phyloP scores from a whole-genome alignment of 2,329 filamentous ascomycete species.

The Aspergillus pseudoterreus region DNA sequence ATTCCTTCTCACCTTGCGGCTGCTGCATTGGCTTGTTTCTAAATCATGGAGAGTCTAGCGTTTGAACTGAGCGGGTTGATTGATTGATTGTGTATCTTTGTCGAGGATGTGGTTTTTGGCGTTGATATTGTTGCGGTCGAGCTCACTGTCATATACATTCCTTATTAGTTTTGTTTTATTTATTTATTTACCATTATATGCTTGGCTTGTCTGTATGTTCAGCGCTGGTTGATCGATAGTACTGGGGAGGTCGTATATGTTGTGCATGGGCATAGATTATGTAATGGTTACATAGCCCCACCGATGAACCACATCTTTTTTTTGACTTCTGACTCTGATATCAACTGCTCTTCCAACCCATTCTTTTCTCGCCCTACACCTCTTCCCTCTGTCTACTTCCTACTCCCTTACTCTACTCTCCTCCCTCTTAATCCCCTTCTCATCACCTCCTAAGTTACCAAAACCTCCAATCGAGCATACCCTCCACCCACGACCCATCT shows the following conservation, averaged over 20 bases:
- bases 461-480: neutral
- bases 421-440: neutral
- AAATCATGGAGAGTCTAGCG: conserved; percentile 28
- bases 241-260: neutral
- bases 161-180: conserved; percentile 4
- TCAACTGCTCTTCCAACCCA: neutral
- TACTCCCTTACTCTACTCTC: neutral
- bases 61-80: conserved; percentile 26
- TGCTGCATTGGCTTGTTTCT: conserved; percentile 17
- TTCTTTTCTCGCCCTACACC: neutral
- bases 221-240: no score
- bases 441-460: neutral
- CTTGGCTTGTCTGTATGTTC: neutral
- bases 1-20: conserved; percentile 14
- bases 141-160: conserved; percentile 18
- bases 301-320: neutral
- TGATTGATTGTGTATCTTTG: conserved; percentile 17
- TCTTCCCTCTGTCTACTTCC: neutral
- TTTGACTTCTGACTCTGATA: neutral
- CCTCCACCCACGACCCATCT: neutral
- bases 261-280: neutral
- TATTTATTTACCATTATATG: conserved; percentile 4
- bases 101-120: conserved; percentile 15
- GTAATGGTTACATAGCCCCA: neutral
- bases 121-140: conserved; percentile 13